phyloP scores from a whole-genome alignment of 2,329 filamentous ascomycete species.

The Pseudocercospora eumusae region DNA sequence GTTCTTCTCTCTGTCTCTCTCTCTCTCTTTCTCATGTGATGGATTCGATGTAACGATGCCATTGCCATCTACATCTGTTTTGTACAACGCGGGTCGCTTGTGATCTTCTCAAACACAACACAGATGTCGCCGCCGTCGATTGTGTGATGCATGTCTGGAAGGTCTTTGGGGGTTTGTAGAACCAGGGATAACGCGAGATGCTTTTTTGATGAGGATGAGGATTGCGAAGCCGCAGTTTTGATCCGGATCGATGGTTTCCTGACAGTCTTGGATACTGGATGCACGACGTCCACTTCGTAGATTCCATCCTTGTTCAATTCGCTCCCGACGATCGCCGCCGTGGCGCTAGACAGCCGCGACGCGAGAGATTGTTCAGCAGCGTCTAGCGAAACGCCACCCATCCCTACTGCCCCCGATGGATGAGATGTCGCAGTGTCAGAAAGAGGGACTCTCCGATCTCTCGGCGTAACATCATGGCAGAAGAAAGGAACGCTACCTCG shows the following conservation, averaged over 20 bases:
- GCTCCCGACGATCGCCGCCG: constrained; percentile 24
- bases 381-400: constrained; percentile 45
- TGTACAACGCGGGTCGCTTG: constrained; percentile 3
- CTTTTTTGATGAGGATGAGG: constrained; percentile 15
- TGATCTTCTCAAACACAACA: constrained; percentile 28
- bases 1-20: constrained; percentile 9
- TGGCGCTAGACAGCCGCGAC: constrained; percentile 24
- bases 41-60: constrained; percentile 9
- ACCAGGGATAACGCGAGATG: constrained; percentile 24
- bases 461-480: constrained; percentile 63
- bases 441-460: constrained; percentile 58
- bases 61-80: background rate
- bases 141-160: constrained; percentile 22
- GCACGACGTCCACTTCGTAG: constrained; percentile 24
- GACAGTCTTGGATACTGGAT: constrained; percentile 12
- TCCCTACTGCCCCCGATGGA: constrained; percentile 54
- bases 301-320: constrained; percentile 13
- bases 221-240: constrained; percentile 9
- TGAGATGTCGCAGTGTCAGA: constrained; percentile 48
- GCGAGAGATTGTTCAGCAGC: constrained; percentile 13
- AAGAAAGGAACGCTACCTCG: constrained; percentile 64
- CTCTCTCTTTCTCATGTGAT: too few relatives aligned
- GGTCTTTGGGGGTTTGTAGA: constrained; percentile 17
- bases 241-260: constrained; percentile 26
- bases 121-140: constrained; percentile 24